Evolutionary conservation across 23 red algal species (phyloP).

Genomic region (Gracilaria domingensis): DNA sequence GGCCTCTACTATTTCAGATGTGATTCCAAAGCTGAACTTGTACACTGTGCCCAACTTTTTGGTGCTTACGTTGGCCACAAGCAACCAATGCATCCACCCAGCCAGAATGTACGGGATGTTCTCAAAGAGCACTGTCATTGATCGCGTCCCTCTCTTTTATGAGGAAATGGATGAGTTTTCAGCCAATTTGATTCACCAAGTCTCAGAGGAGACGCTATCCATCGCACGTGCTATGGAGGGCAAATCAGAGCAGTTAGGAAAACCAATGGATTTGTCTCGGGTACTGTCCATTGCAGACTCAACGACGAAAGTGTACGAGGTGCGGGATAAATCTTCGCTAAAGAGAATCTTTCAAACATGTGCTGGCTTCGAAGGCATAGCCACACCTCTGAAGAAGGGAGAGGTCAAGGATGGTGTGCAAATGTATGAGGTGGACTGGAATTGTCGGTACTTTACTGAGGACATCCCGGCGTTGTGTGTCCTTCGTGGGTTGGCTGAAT

Average conservation of each 20-base stretch:
- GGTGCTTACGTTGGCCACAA: slow-evolving; percentile 50
- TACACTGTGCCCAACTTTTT: slow-evolving; percentile 33
- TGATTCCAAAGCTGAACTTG: slow-evolving; percentile 33
- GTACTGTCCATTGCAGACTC: slow-evolving; percentile 35
- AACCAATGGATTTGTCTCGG: background rate
- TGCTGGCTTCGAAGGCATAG: slow-evolving; percentile 48
- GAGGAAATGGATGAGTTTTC: slow-evolving; percentile 52
- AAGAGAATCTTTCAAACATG: slow-evolving; percentile 40
- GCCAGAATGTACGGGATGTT: slow-evolving; percentile 58
- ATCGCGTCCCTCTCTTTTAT: slow-evolving; percentile 65
- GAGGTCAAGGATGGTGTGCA: slow-evolving; percentile 9
- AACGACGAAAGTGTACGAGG: slow-evolving; percentile 25
- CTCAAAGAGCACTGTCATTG: background rate
- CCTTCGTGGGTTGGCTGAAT: slow-evolving; percentile 41
- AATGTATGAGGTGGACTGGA: slow-evolving; percentile 56
- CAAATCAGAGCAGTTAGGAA: background rate
- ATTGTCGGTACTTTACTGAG: slow-evolving; percentile 70
- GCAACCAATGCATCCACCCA: slow-evolving; percentile 72
- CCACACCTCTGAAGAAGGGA: slow-evolving; percentile 48
- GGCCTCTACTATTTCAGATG: slow-evolving; percentile 13
- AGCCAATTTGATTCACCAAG: slow-evolving; percentile 12
- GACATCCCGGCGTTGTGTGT: slow-evolving; percentile 59
- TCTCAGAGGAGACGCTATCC: slow-evolving; percentile 40
- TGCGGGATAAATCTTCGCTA: slow-evolving; percentile 44
- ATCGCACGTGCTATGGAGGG: slow-evolving; percentile 34